Evolutionary conservation across 2,329 filamentous ascomycete genomes (phyloP), one percentile per base, ranked within the genome.

Genomic region (Fusarium cyanostomum): DNA sequence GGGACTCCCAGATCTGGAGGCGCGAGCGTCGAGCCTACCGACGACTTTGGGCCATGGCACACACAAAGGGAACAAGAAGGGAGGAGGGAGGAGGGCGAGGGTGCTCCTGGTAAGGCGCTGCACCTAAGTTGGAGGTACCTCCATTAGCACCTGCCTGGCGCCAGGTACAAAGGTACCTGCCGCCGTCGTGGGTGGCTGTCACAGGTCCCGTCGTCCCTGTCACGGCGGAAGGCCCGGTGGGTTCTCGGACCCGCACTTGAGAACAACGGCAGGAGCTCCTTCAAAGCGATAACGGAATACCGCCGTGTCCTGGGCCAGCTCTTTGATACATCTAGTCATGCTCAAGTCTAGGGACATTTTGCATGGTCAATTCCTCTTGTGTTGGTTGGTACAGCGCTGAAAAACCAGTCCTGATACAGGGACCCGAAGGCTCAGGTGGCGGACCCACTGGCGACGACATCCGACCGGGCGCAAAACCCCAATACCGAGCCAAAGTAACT

Each of bases 371-470:
- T 59, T 48, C 35, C 37, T 8, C 33, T 48, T 42, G 42, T 46
- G 54, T 56, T 68, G 52, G 24, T 59, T 44, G 54, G 48, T 46
- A 55, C 60, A 57, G 56, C 67, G 38, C 52, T 55, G 52, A 43
- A 54, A 58, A 57, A 43, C 49, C 67, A 44, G 44, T 59, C 59
- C 53, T 65, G 54, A 67, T 67, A 66, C 69, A 66, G 56, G 57
- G 59, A 66, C 54, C 59, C 60, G 63, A 69, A 56, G 59, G 54
- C 60, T 68, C 62, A 62, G 66, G 62, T 70, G 60, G 64, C 60
- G 71, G 70, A 72, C 66, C 73, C 72, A 74, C 73, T 67, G 62
- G 61, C 56, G 66, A 75, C 73, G 70, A 74, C 72, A 75, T 72
- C 72, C 72, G 72, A 67, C 66, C 73, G 71, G 66, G 66, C 60